These are phyloP conservation scores for Blastobotrys capitulatus DNA, from an alignment of 1,139 yeast genomes.

Conservation along the genomic window DNA sequence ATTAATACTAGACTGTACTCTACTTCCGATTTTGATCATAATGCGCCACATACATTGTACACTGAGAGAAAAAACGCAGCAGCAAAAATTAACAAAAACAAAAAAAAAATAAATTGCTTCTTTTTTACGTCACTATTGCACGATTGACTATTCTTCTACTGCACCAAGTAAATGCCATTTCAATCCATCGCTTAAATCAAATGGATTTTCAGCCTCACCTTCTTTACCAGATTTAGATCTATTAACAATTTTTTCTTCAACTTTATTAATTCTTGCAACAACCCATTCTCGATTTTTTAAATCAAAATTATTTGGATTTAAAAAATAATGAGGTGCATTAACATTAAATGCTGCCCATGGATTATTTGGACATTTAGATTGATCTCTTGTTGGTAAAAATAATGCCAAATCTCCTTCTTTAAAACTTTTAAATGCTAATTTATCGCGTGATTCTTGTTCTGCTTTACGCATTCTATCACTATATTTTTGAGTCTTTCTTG, in stretches of 20 bases:
- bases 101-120: background rate
- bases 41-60: background rate
- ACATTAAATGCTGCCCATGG: conserved; percentile 88
- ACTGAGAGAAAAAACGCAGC: background rate
- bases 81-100: background rate
- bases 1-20: no score
- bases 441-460: conserved; percentile 39
- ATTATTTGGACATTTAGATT: conserved; percentile 36
- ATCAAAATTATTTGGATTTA: conserved; percentile 40
- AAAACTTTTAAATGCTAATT: conserved; percentile 60
- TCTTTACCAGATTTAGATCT: conserved; percentile 21
- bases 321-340: conserved; percentile 72
- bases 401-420: conserved; percentile 68
- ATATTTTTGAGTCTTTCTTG: conserved; percentile 64
- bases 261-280: conserved; percentile 53
- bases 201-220: conserved; percentile 41
- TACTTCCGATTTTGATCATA: no score
- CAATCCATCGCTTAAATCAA: conserved; percentile 46
- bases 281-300: conserved; percentile 56
- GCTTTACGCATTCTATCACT: conserved; percentile 38
- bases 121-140: background rate
- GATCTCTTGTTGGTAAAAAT: conserved; percentile 71
- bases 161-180: conserved; percentile 35
- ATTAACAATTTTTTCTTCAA: conserved; percentile 41
- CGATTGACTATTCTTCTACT: conserved; percentile 9